Base-by-base conservation (phyloP, 108 stramenopile genomes). In the Nitzschia sp. region DNA sequence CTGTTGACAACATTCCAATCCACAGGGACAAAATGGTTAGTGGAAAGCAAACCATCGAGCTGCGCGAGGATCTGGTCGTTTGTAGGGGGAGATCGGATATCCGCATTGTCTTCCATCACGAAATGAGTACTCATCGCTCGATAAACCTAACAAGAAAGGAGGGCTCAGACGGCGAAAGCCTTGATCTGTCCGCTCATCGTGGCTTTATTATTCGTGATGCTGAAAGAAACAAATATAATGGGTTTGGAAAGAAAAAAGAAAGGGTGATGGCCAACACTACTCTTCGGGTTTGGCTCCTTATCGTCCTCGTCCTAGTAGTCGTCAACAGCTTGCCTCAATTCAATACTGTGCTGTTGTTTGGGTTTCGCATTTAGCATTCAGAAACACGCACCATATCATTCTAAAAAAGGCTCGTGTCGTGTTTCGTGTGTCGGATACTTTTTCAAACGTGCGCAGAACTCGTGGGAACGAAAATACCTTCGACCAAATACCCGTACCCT, bases 1-100 rank as follows among this genome's bases (percentile, higher is more conserved):
- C 23, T 22, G 19, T 55, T 31, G 15, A 66, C 53, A 4, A 54
- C 28, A 22, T 54, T 30, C 66, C 66, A 66, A 26, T 66, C 53
- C 17, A 66, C 47, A 2, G 66, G 1, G 22, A 19, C 48, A 5
- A 21, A 8, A 21, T 50, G 16, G 19, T 11, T 5, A 21, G 9
- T 21, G 13, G 38, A 9, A 13, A 41, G 38, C 13, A 41, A 41
- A 6, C 9, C 13, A 41, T 41, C 38, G 6, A 41, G 38, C 13
- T 41, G 38, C 13, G 38, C 6, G 38, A 6, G 38, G 38, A 41
- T 41, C 38, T 41, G 38, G 38, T 6, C 38, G n/a, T n/a, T n/a
- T n/a, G n/a, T n/a, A 9, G 38, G 38, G 13, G 38, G 13, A 41
- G 38, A 41, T 41, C 13, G 38, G 38, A 13, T 13, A 9, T 13